Conservation (phyloP, 2,329 filamentous ascomycete species). For the Colletotrichum trifolii region DNA sequence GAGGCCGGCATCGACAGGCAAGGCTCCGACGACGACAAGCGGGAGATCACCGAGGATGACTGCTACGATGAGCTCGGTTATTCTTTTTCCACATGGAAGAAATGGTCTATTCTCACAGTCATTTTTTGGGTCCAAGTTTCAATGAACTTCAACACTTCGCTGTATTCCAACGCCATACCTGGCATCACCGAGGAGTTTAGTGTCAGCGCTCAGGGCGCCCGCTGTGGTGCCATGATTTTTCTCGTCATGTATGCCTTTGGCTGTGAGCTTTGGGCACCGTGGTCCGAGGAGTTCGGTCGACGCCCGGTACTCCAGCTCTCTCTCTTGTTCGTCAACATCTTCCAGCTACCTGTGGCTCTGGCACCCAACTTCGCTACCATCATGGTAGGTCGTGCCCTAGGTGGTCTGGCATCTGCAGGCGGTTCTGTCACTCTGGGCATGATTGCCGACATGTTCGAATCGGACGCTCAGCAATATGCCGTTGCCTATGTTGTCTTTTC, state of each 20-base stretch:
- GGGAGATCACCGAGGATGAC: conserved; percentile 64
- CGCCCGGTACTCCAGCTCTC: conserved; percentile 80
- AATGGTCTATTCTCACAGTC: conserved; percentile 79
- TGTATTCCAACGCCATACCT: conserved; percentile 76
- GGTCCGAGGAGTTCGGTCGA: conserved; percentile 85
- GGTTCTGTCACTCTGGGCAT: conserved; percentile 80
- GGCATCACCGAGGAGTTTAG: conserved; percentile 75
- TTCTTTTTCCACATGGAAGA: conserved; percentile 69
- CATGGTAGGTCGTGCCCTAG: conserved; percentile 76
- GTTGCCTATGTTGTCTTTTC: conserved; percentile 83
- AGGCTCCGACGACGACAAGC: conserved; percentile 47
- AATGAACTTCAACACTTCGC: conserved; percentile 83
- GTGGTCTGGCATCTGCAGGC: conserved; percentile 77
- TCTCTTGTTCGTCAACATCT: conserved; percentile 81
- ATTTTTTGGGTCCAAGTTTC: conserved; percentile 80
- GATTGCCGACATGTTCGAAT: conserved; percentile 80
- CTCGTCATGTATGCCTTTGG: conserved; percentile 85
- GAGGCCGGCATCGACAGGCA: conserved; percentile 49
- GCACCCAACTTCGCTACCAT: conserved; percentile 79
- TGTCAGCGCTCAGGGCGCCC: conserved; percentile 75
- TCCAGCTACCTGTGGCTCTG: conserved; percentile 77
- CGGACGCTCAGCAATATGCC: conserved; percentile 78
- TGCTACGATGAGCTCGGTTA: conserved; percentile 76
- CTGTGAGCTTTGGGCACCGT: conserved; percentile 89
- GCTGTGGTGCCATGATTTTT: conserved; percentile 82